phyloP scores from a whole-genome alignment of 2,329 filamentous ascomycete species.

The Didymella arachidicola region DNA sequence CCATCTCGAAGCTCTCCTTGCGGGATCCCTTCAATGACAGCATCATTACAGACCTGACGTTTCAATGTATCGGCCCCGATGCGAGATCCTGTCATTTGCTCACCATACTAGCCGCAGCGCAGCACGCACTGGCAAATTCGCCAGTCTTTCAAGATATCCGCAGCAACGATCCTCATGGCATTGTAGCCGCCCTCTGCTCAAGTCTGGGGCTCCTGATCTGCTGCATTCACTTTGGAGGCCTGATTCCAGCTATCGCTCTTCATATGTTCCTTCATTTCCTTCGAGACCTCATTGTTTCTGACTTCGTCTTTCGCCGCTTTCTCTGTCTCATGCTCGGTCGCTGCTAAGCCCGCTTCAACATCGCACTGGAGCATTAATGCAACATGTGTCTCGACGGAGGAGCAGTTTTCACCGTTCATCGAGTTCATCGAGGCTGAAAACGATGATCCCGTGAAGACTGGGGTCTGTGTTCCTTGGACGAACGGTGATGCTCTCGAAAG shows the following conservation, averaged over 20 bases:
- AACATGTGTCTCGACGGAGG: neutral
- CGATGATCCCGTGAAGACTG: too few species aligned
- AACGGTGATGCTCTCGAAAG: too few species aligned
- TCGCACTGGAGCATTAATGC: neutral
- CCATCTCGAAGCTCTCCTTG: too few species aligned
- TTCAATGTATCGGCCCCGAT: too few species aligned
- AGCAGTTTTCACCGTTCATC: too few species aligned
- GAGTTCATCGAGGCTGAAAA: too few species aligned
- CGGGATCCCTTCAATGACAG: too few species aligned
- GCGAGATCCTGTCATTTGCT: neutral
- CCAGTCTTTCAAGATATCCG: neutral
- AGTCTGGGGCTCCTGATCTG: neutral
- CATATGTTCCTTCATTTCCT: neutral
- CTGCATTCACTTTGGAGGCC: neutral
- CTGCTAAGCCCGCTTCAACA: neutral
- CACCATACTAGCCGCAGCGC: neutral
- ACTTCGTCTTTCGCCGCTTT: too few species aligned
- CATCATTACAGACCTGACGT: too few species aligned
- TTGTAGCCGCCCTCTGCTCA: neutral
- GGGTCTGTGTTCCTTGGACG: too few species aligned
- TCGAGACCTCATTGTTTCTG: neutral
- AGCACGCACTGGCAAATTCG: neutral
- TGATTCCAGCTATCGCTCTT: neutral
- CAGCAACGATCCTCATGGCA: neutral
- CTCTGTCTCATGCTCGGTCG: neutral